A percentile compares a stretch with the other conserved stretches of the same genome.
Conservation (phyloP, 78 protist genomes). For the Dictyostelium discoideum region DNA sequence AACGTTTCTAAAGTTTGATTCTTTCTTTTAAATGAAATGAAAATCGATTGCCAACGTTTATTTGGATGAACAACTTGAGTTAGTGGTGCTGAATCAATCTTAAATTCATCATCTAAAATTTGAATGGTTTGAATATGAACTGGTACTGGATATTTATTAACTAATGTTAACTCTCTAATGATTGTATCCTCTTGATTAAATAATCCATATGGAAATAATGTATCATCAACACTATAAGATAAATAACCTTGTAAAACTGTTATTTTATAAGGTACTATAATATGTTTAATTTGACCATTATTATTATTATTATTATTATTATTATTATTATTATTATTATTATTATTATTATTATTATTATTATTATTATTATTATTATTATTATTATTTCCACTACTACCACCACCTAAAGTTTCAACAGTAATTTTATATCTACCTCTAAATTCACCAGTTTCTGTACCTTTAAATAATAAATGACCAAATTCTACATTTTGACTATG, state of each 20-base stretch:
- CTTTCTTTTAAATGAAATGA: not conserved
- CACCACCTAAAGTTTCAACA: not conserved
- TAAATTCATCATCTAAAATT: conserved; percentile 26
- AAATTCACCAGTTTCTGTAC: conserved; percentile 25
- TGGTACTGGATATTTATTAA: conserved; percentile 38
- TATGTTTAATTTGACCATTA: not conserved
- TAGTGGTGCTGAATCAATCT: conserved; percentile 17
- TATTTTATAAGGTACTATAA: conserved; percentile 18
- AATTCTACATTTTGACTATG: conserved; percentile 11
- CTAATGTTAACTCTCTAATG: not conserved
- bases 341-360: not conserved
- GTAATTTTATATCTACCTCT: conserved; percentile 17
- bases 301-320: not conserved
- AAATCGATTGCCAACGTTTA: conserved; percentile 11
- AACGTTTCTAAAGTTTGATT: not conserved
- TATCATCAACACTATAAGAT: conserved; percentile 11
- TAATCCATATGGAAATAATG: conserved; percentile 19
- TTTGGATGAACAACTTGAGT: conserved; percentile 2
- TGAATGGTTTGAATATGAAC: conserved; percentile 14
- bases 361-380: not conserved
- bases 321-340: too few relatives aligned
- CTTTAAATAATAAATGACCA: conserved; percentile 29
- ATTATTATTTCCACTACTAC: too few relatives aligned
- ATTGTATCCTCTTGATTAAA: not conserved
- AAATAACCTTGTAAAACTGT: conserved; percentile 12